Conservation (phyloP, 108 stramenopile genomes). For the Craspedostauros australis region DNA sequence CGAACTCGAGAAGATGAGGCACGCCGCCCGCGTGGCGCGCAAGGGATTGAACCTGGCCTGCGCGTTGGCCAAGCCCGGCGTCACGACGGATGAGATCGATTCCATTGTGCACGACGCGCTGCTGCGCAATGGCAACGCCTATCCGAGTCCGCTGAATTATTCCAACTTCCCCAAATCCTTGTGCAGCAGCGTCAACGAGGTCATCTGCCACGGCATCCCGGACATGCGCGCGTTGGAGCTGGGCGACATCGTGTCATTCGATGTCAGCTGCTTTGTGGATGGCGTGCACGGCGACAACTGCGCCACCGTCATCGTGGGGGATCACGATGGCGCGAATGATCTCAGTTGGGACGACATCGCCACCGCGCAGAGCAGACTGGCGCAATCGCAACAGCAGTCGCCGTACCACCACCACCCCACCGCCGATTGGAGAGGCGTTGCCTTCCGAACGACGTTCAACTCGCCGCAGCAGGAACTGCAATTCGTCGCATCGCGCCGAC, state of each 20-base stretch:
- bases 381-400: too few species aligned
- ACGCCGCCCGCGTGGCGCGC: constrained; percentile 59
- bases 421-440: constrained; percentile 56
- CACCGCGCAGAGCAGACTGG: too few species aligned
- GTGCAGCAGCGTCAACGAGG: constrained; percentile 94
- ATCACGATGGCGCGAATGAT: constrained; percentile 43
- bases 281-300: constrained; percentile 98
- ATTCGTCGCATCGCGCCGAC: constrained; percentile 48
- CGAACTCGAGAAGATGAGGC: constrained; percentile 40
- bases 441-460: constrained; percentile 38
- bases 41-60: constrained; percentile 56
- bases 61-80: constrained; percentile 48
- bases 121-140: constrained; percentile 61
- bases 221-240: constrained; percentile 58
- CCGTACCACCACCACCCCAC: too few species aligned
- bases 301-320: constrained; percentile 90
- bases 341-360: constrained; percentile 31
- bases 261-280: constrained; percentile 78
- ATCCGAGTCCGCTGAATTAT: constrained; percentile 97
- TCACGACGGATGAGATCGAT: constrained; percentile 94
- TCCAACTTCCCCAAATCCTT: constrained; percentile 93
- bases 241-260: constrained; percentile 95
- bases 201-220: constrained; percentile 97
- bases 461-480: constrained; percentile 36
- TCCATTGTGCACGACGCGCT: constrained; percentile 71